phyloP scores from a whole-genome alignment of 2,329 filamentous ascomycete species.

The Fusarium sp. region DNA sequence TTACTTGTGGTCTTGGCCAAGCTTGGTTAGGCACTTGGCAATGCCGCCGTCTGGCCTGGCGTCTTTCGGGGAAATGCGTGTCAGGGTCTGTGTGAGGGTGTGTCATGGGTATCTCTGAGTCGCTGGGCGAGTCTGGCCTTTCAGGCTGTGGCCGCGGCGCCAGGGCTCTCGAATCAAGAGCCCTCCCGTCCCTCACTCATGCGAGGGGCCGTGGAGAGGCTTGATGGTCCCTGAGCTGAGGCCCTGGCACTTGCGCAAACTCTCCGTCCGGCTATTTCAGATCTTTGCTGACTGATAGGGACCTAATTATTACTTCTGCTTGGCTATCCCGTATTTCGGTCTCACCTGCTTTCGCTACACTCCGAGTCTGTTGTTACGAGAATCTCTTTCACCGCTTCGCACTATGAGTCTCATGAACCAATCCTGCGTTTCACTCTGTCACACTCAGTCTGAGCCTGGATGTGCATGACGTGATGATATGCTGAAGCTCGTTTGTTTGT shows the following conservation, averaged over 20 bases:
- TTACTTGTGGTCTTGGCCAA: slow-evolving; percentile 29
- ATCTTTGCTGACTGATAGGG: neutral
- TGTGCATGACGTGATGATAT: slow-evolving; percentile 14
- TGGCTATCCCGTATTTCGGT: neutral
- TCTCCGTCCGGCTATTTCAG: neutral
- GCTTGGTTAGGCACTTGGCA: slow-evolving; percentile 28
- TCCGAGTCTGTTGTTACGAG: neutral
- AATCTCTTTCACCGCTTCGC: neutral
- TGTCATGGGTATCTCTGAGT: neutral
- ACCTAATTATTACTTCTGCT: neutral
- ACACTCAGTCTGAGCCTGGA: neutral
- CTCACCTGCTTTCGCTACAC: slow-evolving; percentile 1
- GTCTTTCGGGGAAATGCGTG: slow-evolving; percentile 4
- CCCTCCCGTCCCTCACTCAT: slow-evolving; percentile 31
- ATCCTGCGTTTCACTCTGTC: slow-evolving; percentile 32
- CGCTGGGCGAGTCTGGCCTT: neutral
- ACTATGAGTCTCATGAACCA: slow-evolving; percentile 10
- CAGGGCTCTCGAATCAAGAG: slow-evolving; percentile 26
- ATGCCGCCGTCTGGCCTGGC: neutral
- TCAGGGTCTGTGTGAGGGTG: neutral
- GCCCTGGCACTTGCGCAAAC: neutral
- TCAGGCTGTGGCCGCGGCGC: neutral
- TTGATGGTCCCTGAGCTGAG: slow-evolving; percentile 18
- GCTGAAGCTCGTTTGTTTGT: neutral
- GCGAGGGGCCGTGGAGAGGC: slow-evolving; percentile 23